A percentile compares a stretch with the other conserved stretches of the same genome.
phyloP scores from a whole-genome alignment of 495 filamentous ascomycete species.

The Aspergillus campestris region DNA sequence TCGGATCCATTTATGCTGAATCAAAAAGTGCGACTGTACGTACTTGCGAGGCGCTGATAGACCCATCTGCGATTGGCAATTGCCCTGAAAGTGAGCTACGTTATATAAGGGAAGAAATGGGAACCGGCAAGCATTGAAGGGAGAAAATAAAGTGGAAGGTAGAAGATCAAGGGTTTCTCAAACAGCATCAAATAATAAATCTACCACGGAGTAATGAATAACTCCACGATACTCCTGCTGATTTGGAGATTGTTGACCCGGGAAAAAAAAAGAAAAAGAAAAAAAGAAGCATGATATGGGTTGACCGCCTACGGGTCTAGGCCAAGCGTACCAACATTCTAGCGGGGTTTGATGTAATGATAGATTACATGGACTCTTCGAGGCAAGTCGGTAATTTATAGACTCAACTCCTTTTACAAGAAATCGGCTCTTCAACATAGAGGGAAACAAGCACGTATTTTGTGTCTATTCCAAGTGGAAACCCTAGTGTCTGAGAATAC shows the following conservation, averaged over 20 bases:
- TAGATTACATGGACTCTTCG: not conserved
- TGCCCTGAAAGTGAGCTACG: no score
- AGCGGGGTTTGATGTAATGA: no score
- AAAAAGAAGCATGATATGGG: not conserved
- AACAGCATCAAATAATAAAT: not conserved
- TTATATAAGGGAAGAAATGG: not conserved
- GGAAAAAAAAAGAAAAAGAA: not conserved
- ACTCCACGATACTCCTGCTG: no score
- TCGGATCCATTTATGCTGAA: not conserved
- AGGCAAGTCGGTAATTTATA: not conserved
- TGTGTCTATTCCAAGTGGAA: no score
- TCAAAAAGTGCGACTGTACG: not conserved
- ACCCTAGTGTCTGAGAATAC: no score
- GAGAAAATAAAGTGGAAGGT: not conserved
- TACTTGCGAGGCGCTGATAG: constrained; percentile 68
- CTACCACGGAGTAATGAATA: no score
- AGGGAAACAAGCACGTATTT: no score
- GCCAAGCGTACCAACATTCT: not conserved
- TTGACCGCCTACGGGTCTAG: constrained; percentile 3
- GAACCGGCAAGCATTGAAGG: not conserved
- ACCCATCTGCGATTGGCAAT: constrained; percentile 46
- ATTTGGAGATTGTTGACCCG: no score
- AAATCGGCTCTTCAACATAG: no score
- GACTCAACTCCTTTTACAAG: not conserved
- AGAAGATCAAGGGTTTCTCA: not conserved